Conservation (phyloP, 768 basidiomycete genomes). For the Ephemerocybe angulata region DNA sequence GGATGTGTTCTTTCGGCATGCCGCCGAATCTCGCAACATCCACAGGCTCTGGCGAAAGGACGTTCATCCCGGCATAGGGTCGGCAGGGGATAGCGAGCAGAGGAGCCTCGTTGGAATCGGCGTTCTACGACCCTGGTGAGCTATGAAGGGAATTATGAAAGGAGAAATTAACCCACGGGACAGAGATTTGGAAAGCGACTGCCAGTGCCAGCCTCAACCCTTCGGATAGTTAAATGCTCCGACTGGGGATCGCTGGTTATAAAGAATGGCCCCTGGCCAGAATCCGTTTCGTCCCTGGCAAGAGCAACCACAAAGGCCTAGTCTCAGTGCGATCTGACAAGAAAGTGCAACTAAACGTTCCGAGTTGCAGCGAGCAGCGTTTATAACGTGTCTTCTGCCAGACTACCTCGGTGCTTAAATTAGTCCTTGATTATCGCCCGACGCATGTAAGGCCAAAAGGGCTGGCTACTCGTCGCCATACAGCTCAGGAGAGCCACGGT, state of each 20-base stretch:
- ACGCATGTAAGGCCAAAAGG: no score
- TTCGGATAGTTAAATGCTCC: background rate
- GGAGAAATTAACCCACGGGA: slow-evolving; percentile 3
- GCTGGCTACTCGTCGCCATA: no score
- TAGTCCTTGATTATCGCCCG: no score
- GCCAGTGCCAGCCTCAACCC: slow-evolving; percentile 6
- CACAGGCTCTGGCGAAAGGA: background rate
- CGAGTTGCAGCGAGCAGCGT: background rate
- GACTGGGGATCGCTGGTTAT: background rate
- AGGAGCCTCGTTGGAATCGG: background rate
- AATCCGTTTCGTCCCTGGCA: background rate
- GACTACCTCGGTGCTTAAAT: no score
- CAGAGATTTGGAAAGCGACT: background rate
- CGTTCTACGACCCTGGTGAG: background rate
- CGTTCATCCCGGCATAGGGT: background rate
- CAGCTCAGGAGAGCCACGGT: no score
- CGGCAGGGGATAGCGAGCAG: no score
- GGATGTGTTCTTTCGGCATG: background rate
- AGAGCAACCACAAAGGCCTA: background rate
- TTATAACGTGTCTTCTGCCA: no score
- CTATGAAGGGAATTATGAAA: background rate
- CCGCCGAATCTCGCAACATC: background rate
- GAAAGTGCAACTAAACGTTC: no score
- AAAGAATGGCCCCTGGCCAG: background rate
- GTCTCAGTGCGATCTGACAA: background rate